Conservation (phyloP, 192 early-diverging fungal species). For the Rhizoclosmatium globosum region DNA sequence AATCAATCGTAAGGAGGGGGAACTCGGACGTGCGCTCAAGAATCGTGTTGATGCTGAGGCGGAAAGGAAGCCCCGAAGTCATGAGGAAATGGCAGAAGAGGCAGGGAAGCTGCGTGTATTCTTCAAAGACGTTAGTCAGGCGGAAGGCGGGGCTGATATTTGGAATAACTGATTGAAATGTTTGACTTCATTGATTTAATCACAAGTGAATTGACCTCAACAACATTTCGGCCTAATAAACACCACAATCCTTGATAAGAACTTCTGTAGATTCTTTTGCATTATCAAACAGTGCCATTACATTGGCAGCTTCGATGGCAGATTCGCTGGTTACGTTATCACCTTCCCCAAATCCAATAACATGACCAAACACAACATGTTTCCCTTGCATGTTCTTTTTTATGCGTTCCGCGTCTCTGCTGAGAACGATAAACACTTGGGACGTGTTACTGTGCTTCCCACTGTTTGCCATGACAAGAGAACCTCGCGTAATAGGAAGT, state of each 20-base stretch:
- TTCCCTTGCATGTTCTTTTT: conserved; percentile 57
- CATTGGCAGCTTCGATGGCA: conserved; percentile 21
- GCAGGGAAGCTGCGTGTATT: conserved; percentile 55
- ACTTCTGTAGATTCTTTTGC: conserved; percentile 36
- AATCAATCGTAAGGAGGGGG: conserved; percentile 65
- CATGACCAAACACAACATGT: conserved; percentile 70
- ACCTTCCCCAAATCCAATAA: conserved; percentile 25
- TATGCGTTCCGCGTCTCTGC: conserved; percentile 35
- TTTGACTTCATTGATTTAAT: not conserved
- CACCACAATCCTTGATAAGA: conserved; percentile 39
- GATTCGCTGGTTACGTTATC: not conserved
- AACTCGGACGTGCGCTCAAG: conserved; percentile 49
- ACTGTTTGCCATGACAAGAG: conserved; percentile 87
- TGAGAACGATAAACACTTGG: conserved; percentile 88
- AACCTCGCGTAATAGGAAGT: conserved; percentile 64
- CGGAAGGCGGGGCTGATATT: conserved; percentile 9
- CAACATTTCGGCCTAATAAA: not conserved
- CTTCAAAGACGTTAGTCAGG: conserved; percentile 40
- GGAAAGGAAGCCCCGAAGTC: conserved; percentile 68
- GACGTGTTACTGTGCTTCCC: conserved; percentile 76
- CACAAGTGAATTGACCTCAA: not conserved
- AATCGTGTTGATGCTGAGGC: conserved; percentile 65
- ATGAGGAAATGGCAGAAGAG: conserved; percentile 83
- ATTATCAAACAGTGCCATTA: conserved; percentile 32
- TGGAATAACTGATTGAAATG: not conserved